These are phyloP conservation scores for Saussurea involucrata DNA, from an alignment of 129 eudicot species.

Conservation along the genomic window DNA sequence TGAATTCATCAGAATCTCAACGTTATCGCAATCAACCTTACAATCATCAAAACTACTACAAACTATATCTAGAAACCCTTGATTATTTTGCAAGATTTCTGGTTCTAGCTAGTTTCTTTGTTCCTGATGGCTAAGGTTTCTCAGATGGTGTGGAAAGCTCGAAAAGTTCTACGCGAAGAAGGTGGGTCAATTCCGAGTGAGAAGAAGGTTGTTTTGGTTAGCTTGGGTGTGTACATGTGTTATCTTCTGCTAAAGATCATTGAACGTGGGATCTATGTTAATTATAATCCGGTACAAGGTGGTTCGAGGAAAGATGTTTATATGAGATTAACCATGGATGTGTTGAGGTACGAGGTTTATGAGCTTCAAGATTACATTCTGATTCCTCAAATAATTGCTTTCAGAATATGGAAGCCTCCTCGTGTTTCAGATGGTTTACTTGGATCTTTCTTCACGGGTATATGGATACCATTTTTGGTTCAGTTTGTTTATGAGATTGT, in stretches of 20 bases:
- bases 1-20: slow-evolving; percentile 17
- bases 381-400: slow-evolving; percentile 16
- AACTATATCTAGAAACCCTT: slow-evolving; percentile 7
- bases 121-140: slow-evolving; percentile 22
- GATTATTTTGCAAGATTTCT: slow-evolving; percentile 24
- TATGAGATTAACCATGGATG: background rate
- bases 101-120: slow-evolving; percentile 25
- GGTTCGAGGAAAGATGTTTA: slow-evolving; percentile 1
- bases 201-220: slow-evolving; percentile 17
- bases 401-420: slow-evolving; percentile 18
- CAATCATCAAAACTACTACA: slow-evolving; percentile 16
- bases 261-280: background rate
- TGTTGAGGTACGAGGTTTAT: background rate
- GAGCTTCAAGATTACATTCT: slow-evolving; percentile 19
- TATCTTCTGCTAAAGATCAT: background rate
- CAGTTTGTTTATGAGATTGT: slow-evolving; percentile 7
- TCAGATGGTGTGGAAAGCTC: slow-evolving; percentile 24
- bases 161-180: slow-evolving; percentile 6
- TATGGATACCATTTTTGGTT: background rate
- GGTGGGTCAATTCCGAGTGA: slow-evolving; percentile 22
- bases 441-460: slow-evolving; percentile 6
- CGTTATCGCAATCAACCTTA: slow-evolving; percentile 16
- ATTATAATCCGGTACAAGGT: background rate
- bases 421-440: background rate
- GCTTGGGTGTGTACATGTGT: background rate